Evolutionary conservation across 495 filamentous ascomycete genomes (phyloP), one percentile per base, ranked within the genome.

Genomic region (Trichoderma asperelloides): DNA sequence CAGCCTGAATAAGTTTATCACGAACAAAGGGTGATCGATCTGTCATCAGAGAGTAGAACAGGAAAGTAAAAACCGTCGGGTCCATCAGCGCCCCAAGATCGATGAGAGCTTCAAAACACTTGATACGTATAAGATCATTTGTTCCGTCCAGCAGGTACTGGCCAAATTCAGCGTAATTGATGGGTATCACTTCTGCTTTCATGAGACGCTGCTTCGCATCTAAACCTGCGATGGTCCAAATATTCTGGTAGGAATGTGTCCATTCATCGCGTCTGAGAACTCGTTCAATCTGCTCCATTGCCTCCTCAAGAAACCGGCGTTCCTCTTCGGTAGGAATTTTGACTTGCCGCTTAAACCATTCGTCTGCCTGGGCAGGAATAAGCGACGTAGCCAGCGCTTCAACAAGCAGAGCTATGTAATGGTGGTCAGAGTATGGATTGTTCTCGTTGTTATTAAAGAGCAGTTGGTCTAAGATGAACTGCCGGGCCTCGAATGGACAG

Each of bases 181-280:
- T 65, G 2, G 86, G 82, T 37, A 89, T 86, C 60, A 92, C 82
- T 15, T 84, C 82, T 12, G 86, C 88, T 73, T 90, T 86, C 81
- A 91, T 90, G 28, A 97, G 78, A 62, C 79, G 82, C 75, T 86
- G 83, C 68, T 90, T 86, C 76, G 90, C 92, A n/a, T 89, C 83
- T 25, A 98, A 77, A 3, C 92, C 92, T 7, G 93, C 89, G 43
- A 84, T 83, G 1, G 96, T 92, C 74, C 92, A 92, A 66, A 96
- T 82, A 69, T 98, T 99, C 66, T 97, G 92, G 75, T 89, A 96
- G 0, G 93, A 96, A 41, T 88, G 85, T 0, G 89, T 90, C 88
- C 92, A 98, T 77, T 97, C 92, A 71, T 99, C 95, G 83, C 96
- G 92, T 57, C 94, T 86, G 62, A 92, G 85, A 72, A 94, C 91